Evolutionary conservation across 2,329 filamentous ascomycete species (phyloP), one percentile per base, ranked within the genome.

Genomic region (Pseudogymnoascus sp.): DNA sequence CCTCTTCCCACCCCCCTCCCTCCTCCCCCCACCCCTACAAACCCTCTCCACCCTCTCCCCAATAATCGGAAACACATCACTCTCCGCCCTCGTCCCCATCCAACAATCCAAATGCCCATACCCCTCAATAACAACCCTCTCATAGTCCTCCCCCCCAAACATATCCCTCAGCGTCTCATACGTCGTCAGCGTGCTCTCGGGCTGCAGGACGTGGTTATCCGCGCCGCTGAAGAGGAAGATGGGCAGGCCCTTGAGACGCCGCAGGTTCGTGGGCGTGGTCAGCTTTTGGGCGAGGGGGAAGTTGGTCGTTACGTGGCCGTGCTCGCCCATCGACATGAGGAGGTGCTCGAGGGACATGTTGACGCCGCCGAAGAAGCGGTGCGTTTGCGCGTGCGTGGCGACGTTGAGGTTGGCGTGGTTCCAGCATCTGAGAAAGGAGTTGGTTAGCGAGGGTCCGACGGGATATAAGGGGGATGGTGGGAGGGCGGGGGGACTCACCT

Each of bases 391-490:
- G 72, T 88, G 86, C 1, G 86, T 89, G 2, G 81, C 83, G 74
- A 83, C 83, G 74, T 88, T 88, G 31, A 88, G 79, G 71, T 88
- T 88, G 3, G 68, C 71, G 72, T 89, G 86, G 69, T 81, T 85
- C 85, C 85, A 89, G 73, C 77, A 71, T 29, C 76, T 72, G 31
- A 40, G 26, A 15, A 29, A 9, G 10, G 23, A 29, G 62, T 61
- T 33, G 62, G 35, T n/a, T n/a, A n/a, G n/a, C n/a, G 10, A 7
- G 40, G 10, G n/a, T 40, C 17, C 7, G 11, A 17, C 6, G n/a
- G 19, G 60, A 33, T 4, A 61, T 10, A 21, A 40, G 5, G 4
- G 44, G 5, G 31, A 1, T 33, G 21, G 15, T 37, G 59, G n/a
- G n/a, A n/a, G n/a, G n/a, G 23, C 19, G 10, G 29, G 37, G 46